Evolutionary conservation across 2,329 filamentous ascomycete genomes (phyloP), one percentile per base, ranked within the genome.

Genomic region (Fusarium illudens): DNA sequence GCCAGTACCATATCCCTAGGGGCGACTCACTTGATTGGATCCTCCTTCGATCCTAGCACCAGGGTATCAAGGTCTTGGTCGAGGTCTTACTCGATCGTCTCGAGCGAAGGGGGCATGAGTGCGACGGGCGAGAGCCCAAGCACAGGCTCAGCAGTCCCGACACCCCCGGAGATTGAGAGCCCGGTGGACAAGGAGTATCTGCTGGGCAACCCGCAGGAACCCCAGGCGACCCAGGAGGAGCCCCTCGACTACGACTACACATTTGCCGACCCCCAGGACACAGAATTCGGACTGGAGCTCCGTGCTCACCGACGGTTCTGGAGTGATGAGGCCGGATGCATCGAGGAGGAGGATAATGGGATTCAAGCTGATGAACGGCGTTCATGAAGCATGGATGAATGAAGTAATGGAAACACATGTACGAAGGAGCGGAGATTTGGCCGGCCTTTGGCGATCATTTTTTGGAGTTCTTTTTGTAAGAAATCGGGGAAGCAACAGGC

Each of bases 81-180:
- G 42, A 71, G 76, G 20, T 74, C 76, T 7, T 69, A 75, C 39
- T 79, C 76, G 7, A 71, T 74, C 6, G 71, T 77, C 17, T 81
- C 80, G 4, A 78, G 76, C 59, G 79, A 81, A 37, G 74, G 69
- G 6, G 77, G 76, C 6, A 67, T 75, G 20, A 82, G 79, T 54
- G 78, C 78, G 6, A 75, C 73, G 7, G 77, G 77, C 3, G 79
- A 79, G 50, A 76, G 74, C n/a, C 76, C 74, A 33, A 79, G 78
- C 57, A 76, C 73, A 33, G 77, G 75, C 13, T 77, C 78, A 48
- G 76, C 76, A 4, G 58, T 77, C 13, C 78, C 78, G 0, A 81
- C 80, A 4, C 80, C 80, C 5, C 76, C 76, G 13, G 80, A 82
- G 46, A 68, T 75, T 39, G 76, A 78, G 11, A 77, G 74, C 57